Evolutionary conservation across 208 protist genomes (phyloP).

Genomic region (Trypanosoma brucei): DNA sequence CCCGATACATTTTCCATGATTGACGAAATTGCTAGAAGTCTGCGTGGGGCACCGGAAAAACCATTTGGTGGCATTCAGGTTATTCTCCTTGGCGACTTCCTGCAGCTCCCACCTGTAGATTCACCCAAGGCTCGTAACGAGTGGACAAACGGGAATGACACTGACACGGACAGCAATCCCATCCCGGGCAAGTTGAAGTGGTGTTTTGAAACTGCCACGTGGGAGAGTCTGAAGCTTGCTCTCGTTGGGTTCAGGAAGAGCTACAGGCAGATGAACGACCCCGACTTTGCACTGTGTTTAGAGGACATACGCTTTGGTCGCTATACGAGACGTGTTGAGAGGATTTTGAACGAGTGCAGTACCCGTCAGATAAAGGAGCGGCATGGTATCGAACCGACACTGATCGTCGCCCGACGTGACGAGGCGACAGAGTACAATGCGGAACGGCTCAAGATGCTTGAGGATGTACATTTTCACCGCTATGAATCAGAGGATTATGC

Average conservation of each 20-base stretch:
- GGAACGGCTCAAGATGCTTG: conserved; percentile 35
- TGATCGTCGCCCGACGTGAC: conserved; percentile 39
- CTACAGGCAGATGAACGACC: conserved; percentile 39
- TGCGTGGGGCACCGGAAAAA: conserved; percentile 20
- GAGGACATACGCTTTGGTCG: conserved; percentile 51
- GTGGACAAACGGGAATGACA: background rate
- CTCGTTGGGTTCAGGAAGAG: conserved; percentile 35
- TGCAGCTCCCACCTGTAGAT: conserved; percentile 36
- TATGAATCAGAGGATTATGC: conserved; percentile 79
- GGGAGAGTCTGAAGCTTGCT: conserved; percentile 34
- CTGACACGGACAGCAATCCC: background rate
- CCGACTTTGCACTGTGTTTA: conserved; percentile 36
- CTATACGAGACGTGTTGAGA: conserved; percentile 47
- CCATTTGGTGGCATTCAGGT: conserved; percentile 55
- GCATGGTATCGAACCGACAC: conserved; percentile 45
- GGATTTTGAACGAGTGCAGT: conserved; percentile 33
- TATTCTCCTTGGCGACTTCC: conserved; percentile 43
- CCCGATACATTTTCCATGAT: conserved; percentile 23
- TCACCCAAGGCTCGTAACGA: background rate
- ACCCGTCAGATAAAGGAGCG: conserved; percentile 22
- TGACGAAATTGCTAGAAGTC: conserved; percentile 25
- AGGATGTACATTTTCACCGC: conserved; percentile 37
- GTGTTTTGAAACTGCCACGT: conserved; percentile 47
- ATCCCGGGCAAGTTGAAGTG: conserved; percentile 40
- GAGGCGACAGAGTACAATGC: conserved; percentile 54